A percentile compares a stretch with the other conserved stretches of the same genome.
phyloP scores from a whole-genome alignment of 495 filamentous ascomycete genomes.

The Penicillium egyptiacum region DNA sequence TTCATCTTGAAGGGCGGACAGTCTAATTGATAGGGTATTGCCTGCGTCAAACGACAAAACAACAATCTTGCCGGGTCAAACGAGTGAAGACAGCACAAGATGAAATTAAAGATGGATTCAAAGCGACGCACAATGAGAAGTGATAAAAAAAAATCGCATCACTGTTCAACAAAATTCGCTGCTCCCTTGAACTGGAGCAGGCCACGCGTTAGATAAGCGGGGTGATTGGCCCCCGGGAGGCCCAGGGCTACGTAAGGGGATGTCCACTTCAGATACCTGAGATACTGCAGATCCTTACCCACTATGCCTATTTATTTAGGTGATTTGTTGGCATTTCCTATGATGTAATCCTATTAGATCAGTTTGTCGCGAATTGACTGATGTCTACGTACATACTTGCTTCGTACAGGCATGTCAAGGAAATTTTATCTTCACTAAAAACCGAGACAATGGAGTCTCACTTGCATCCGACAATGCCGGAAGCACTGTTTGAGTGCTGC shows the following conservation, averaged over 20 bases:
- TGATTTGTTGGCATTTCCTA: not conserved
- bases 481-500: too few relatives aligned
- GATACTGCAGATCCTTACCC: not conserved
- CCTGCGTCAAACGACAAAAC: not conserved
- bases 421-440: not conserved
- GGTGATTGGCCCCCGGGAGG: not conserved
- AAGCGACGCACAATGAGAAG: not conserved
- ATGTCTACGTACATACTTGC: too few relatives aligned
- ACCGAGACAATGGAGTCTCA: not conserved
- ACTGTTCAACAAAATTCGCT: not conserved
- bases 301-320: not conserved
- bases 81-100: not conserved
- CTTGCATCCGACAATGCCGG: not conserved
- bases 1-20: not conserved
- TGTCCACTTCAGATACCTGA: not conserved
- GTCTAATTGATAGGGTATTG: not conserved
- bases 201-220: slow-evolving; percentile 14
- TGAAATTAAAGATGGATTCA: not conserved
- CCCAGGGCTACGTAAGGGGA: not conserved
- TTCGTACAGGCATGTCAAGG: not conserved
- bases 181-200: not conserved
- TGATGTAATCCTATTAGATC: too few relatives aligned
- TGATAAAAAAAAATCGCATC: not conserved
- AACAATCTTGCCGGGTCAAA: not conserved
- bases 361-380: too few relatives aligned